Conservation (phyloP, 441 rosid species). For the Bruguiera hainesii region DNA sequence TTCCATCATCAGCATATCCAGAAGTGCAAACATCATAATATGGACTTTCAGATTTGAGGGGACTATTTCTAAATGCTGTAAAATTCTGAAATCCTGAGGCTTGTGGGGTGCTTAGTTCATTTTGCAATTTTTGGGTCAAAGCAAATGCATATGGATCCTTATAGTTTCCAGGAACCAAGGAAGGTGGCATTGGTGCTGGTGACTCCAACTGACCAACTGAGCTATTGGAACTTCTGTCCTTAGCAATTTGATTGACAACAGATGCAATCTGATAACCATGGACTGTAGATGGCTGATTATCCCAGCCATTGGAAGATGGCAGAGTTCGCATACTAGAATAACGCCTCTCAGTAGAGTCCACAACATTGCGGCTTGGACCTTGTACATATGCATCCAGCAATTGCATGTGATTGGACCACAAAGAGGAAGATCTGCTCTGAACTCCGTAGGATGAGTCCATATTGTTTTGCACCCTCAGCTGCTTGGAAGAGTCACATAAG, state of each 20-base stretch:
- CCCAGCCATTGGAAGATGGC: conserved; percentile 54
- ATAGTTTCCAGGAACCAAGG: conserved; percentile 46
- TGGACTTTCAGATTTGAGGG: conserved; percentile 48
- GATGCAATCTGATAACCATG: conserved; percentile 79
- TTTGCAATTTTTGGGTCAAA: conserved; percentile 57
- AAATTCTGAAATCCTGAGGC: conserved; percentile 58
- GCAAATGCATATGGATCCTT: conserved; percentile 49
- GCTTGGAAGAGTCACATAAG: conserved; percentile 54
- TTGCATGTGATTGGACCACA: conserved; percentile 52
- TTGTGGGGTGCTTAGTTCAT: conserved; percentile 52
- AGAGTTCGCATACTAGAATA: conserved; percentile 56
- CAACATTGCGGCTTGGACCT: conserved; percentile 33
- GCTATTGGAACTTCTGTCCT: conserved; percentile 46
- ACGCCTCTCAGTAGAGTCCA: conserved; percentile 53
- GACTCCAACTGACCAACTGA: conserved; percentile 57
- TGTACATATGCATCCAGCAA: conserved; percentile 51
- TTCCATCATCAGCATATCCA: conserved; percentile 41
- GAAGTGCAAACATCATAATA: conserved; percentile 40
- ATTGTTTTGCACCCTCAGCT: conserved; percentile 48
- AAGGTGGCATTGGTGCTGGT: conserved; percentile 41
- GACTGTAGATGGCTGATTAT: conserved; percentile 76
- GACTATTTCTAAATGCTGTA: conserved; percentile 49
- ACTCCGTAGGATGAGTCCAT: conserved; percentile 59
- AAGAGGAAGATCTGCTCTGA: conserved; percentile 53
- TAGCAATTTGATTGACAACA: conserved; percentile 46